Percentiles rank a stretch among this genome's conserved stretches.
phyloP scores from a whole-genome alignment of 1,139 yeast species.

The Magnusiomyces ingens region DNA sequence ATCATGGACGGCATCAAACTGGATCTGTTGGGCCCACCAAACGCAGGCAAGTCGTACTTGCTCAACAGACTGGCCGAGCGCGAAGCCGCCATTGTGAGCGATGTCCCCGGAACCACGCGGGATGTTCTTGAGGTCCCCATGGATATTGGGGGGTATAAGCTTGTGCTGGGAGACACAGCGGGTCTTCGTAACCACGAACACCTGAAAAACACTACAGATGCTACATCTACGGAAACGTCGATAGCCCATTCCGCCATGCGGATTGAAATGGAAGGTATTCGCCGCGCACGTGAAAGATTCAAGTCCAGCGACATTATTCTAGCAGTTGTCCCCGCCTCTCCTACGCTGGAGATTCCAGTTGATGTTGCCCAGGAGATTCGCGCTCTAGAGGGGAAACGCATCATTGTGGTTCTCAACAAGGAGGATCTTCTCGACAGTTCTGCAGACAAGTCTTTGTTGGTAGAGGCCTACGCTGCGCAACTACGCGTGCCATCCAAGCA shows the following conservation, averaged over 20 bases:
- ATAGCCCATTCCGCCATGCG: constrained; percentile 38
- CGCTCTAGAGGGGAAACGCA: constrained; percentile 22
- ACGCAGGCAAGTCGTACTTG: constrained; percentile 91
- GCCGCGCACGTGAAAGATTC: constrained; percentile 58
- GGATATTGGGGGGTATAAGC: constrained; percentile 78
- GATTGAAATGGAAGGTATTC: constrained; percentile 80
- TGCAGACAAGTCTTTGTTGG: constrained; percentile 8
- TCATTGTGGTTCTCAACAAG: constrained; percentile 32
- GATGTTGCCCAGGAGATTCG: constrained; percentile 24
- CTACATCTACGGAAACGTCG: constrained; percentile 4
- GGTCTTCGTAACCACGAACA: constrained; percentile 52
- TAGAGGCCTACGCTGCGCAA: constrained; percentile 15
- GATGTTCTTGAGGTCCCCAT: constrained; percentile 78
- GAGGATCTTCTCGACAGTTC: constrained; percentile 23
- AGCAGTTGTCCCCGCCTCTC: constrained; percentile 28
- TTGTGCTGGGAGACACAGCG: constrained; percentile 86
- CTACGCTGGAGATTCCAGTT: constrained; percentile 9
- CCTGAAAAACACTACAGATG: constrained; percentile 21
- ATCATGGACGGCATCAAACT: constrained; percentile 67
- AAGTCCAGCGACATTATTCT: constrained; percentile 57
- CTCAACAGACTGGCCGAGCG: constrained; percentile 65
- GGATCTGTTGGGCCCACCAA: constrained; percentile 83
- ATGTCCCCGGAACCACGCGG: constrained; percentile 90
- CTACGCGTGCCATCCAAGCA: constrained; percentile 30
- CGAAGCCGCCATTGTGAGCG: constrained; percentile 88